Evolutionary conservation across 2,329 filamentous ascomycete species (phyloP).

Genomic region (Curvularia sp.): DNA sequence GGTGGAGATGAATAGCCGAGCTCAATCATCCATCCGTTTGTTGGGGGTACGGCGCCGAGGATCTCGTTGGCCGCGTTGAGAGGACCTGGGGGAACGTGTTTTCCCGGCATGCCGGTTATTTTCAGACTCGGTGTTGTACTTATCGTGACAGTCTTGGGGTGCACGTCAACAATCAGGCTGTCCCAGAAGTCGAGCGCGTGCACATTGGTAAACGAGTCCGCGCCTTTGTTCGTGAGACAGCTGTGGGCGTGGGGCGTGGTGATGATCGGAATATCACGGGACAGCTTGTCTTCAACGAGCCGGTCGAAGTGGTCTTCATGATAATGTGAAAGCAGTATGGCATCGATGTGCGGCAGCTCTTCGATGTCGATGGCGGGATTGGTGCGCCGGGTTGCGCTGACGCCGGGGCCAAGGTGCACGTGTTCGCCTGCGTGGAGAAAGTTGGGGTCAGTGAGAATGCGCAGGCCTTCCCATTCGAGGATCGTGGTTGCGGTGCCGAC

Average conservation of each 20-base stretch:
- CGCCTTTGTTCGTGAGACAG: conserved; percentile 56
- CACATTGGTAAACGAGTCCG: conserved; percentile 63
- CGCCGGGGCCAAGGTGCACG: conserved; percentile 70
- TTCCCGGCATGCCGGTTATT: conserved; percentile 69
- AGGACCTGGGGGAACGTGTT: conserved; percentile 62
- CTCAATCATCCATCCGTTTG: conserved; percentile 72
- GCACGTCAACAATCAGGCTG: conserved; percentile 56
- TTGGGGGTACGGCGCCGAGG: conserved; percentile 65
- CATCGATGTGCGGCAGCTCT: conserved; percentile 65
- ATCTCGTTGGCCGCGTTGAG: conserved; percentile 57
- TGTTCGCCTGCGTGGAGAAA: conserved; percentile 71
- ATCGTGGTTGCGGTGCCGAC: conserved; percentile 65
- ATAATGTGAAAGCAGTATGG: conserved; percentile 68
- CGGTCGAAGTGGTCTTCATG: conserved; percentile 67
- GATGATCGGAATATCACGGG: conserved; percentile 66
- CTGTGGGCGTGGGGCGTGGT: conserved; percentile 67
- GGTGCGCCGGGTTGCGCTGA: conserved; percentile 61
- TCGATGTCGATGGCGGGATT: conserved; percentile 68
- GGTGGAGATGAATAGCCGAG: conserved; percentile 56
- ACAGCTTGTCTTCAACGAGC: conserved; percentile 59
- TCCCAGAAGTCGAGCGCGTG: conserved; percentile 65
- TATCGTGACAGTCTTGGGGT: conserved; percentile 1
- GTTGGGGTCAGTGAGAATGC: conserved; percentile 60
- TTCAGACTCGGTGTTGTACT: conserved; percentile 56
- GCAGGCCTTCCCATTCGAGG: conserved; percentile 61